phyloP scores from a whole-genome alignment of 805 yeast genomes.

The Kregervanrija pseudodelftensis region DNA sequence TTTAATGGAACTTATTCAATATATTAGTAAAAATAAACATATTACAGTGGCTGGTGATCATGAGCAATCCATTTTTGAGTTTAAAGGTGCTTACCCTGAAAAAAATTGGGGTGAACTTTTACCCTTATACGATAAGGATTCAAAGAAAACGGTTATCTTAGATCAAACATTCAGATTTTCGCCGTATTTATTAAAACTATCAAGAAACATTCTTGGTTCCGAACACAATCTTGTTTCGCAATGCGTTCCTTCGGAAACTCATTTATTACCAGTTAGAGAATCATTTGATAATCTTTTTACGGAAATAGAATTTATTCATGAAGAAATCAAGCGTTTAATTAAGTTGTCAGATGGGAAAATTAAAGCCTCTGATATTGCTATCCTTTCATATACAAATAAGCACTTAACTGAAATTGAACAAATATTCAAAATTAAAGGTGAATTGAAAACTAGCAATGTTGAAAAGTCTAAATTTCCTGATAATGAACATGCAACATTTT shows the following conservation, averaged over 20 bases:
- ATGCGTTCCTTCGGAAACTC: slow-evolving; percentile 14
- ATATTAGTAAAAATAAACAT: slow-evolving; percentile 38
- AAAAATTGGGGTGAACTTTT: slow-evolving; percentile 11
- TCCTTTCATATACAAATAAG: slow-evolving; percentile 46
- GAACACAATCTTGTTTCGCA: slow-evolving; percentile 8
- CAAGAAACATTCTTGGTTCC: slow-evolving; percentile 26
- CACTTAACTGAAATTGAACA: slow-evolving; percentile 33
- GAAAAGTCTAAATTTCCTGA: no score
- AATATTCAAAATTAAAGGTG: no score
- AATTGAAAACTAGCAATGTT: no score
- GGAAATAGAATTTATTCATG: slow-evolving; percentile 36
- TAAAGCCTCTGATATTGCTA: slow-evolving; percentile 41
- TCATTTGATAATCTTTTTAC: slow-evolving; percentile 25
- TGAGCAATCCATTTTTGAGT: slow-evolving; percentile 62
- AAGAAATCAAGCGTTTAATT: slow-evolving; percentile 38
- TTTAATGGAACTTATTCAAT: slow-evolving; percentile 37
- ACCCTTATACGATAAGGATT: background rate
- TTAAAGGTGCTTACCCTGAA: slow-evolving; percentile 42
- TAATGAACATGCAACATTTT: no score
- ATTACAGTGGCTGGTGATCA: slow-evolving; percentile 66
- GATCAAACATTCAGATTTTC: slow-evolving; percentile 55
- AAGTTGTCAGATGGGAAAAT: slow-evolving; percentile 35
- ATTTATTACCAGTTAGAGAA: slow-evolving; percentile 18
- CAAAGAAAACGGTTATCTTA: slow-evolving; percentile 29
- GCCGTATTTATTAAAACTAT: slow-evolving; percentile 44